phyloP scores from a whole-genome alignment of 768 basidiomycete species.

The Crucibulum laeve region DNA sequence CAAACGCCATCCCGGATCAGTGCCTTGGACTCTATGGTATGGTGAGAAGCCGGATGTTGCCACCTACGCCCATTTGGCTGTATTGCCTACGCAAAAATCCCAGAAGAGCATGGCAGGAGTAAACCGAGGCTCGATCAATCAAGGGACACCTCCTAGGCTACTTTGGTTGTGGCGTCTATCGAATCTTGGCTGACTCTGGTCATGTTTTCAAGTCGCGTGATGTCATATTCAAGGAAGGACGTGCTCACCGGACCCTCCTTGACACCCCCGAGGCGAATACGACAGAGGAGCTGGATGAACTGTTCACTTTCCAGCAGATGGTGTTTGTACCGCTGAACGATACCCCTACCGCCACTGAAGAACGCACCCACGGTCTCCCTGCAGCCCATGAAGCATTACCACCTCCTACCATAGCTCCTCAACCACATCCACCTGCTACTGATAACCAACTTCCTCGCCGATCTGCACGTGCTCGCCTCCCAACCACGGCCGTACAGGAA shows the following conservation, averaged over 20 bases:
- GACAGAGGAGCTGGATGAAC: too few species aligned
- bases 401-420: too few species aligned
- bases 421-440: too few species aligned
- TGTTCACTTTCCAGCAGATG: too few species aligned
- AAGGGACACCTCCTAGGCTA: constrained; percentile 15
- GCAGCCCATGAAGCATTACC: too few species aligned
- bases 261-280: too few species aligned
- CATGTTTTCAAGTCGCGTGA: constrained; percentile 9
- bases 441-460: too few species aligned
- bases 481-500: too few species aligned
- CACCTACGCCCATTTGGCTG: constrained; percentile 21
- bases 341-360: too few species aligned
- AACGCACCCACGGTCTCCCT: too few species aligned
- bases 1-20: constrained; percentile 8
- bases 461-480: too few species aligned
- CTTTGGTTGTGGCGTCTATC: constrained; percentile 10
- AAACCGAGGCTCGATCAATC: constrained; percentile 13
- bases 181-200: constrained; percentile 8
- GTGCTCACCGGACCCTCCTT: constrained; percentile 8
- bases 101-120: constrained; percentile 12
- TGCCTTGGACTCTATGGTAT: constrained; percentile 13
- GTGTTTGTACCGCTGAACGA: too few species aligned
- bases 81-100: constrained; percentile 16
- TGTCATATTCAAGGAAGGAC: constrained; percentile 19
- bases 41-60: constrained; percentile 13